A percentile compares a stretch with the other conserved stretches of the same genome.
These are phyloP conservation scores for Nematocida sp. DNA, from an alignment of 371 early-diverging fungal species.

Conservation along the genomic window DNA sequence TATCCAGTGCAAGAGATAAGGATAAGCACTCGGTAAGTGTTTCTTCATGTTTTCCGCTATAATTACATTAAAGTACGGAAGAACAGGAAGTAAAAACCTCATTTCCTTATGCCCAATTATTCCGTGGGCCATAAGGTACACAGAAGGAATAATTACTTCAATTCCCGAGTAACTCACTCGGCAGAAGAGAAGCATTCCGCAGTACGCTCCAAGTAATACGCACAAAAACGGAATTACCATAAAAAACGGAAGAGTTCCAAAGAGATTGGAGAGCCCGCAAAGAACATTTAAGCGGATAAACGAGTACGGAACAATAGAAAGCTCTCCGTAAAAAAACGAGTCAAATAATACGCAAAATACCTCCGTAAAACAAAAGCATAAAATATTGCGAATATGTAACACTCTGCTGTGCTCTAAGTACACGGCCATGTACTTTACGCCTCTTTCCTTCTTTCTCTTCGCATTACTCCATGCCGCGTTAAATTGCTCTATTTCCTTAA, in stretches of 20 bases:
- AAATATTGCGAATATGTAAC: not conserved
- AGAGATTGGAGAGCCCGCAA: constrained; percentile 16
- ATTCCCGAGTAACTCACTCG: not conserved
- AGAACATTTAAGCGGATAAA: constrained; percentile 37
- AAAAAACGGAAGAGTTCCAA: constrained; percentile 21
- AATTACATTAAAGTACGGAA: constrained; percentile 76
- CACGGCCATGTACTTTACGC: not conserved
- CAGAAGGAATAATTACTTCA: constrained; percentile 26
- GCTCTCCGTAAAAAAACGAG: constrained; percentile 27
- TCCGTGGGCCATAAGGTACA: constrained; percentile 71
- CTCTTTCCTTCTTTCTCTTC: constrained; percentile 4
- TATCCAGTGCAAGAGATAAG: not conserved
- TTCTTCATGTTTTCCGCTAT: constrained; percentile 69
- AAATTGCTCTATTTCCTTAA: constrained; percentile 12
- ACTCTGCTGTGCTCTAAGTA: constrained; percentile 29
- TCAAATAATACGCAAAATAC: not conserved
- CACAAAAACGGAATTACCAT: constrained; percentile 7
- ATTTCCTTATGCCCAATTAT: constrained; percentile 84
- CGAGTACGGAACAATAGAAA: not conserved
- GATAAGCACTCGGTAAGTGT: not conserved
- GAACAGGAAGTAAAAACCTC: constrained; percentile 80
- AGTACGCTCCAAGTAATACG: constrained; percentile 36
- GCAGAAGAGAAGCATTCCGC: constrained; percentile 4
- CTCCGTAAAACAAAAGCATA: not conserved
- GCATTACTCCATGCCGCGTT: not conserved